These are phyloP conservation scores for Ustilago crameri DNA, from an alignment of 1,284 basidiomycete genomes.

Conservation along the genomic window DNA sequence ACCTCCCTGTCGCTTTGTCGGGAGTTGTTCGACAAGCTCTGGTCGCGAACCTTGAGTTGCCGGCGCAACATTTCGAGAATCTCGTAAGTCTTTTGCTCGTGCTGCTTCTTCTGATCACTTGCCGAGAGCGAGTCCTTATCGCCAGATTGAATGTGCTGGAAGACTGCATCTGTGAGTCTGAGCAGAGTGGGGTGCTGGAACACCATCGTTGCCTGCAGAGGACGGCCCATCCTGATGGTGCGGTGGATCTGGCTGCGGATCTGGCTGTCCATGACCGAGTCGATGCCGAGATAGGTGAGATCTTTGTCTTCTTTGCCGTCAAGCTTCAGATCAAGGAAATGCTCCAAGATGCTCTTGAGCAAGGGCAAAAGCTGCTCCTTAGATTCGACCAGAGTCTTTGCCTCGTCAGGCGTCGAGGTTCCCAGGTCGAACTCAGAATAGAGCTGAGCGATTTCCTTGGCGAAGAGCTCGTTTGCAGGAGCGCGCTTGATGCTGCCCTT, in stretches of 20 bases:
- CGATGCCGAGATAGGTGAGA: slow-evolving; percentile 72
- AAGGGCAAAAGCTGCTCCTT: slow-evolving; percentile 13
- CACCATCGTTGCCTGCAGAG: slow-evolving; percentile 68
- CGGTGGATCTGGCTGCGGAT: slow-evolving; percentile 68
- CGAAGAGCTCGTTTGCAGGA: slow-evolving; percentile 23
- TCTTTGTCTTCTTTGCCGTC: slow-evolving; percentile 62
- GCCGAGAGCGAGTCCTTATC: not conserved
- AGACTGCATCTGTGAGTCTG: slow-evolving; percentile 61
- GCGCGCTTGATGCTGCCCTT: slow-evolving; percentile 43
- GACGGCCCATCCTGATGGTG: slow-evolving; percentile 14
- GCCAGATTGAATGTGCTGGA: slow-evolving; percentile 9
- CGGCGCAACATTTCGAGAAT: slow-evolving; percentile 18
- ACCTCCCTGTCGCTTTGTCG: slow-evolving; percentile 5
- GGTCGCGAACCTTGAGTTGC: slow-evolving; percentile 15
- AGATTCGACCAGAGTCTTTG: slow-evolving; percentile 13
- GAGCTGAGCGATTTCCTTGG: slow-evolving; percentile 24
- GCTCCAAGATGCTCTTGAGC: slow-evolving; percentile 26
- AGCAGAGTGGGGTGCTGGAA: slow-evolving; percentile 71
- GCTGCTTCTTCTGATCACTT: slow-evolving; percentile 48
- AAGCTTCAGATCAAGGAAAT: slow-evolving; percentile 55
- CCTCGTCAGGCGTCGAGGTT: slow-evolving; percentile 22
- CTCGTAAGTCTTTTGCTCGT: slow-evolving; percentile 46
- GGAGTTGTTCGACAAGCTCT: not conserved
- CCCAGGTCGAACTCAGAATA: slow-evolving; percentile 44
- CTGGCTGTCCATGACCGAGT: slow-evolving; percentile 74